Percentiles rank a stretch among this genome's conserved stretches.
These are phyloP conservation scores for Aspergillus campestris DNA, from an alignment of 495 filamentous ascomycete species.

Conservation along the genomic window DNA sequence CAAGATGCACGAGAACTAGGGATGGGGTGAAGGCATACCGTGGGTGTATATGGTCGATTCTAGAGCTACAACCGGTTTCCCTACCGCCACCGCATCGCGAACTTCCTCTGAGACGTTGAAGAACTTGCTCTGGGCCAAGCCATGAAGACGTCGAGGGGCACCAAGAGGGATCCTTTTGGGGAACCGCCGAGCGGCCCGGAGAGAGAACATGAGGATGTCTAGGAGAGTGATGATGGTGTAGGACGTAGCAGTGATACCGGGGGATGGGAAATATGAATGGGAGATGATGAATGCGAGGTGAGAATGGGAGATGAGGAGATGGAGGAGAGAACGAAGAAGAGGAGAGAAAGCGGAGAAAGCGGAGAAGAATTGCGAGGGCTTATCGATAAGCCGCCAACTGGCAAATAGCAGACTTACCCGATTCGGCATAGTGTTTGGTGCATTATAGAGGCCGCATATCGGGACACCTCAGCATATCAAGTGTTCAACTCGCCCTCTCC, in stretches of 20 bases:
- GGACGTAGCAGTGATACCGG: too few species aligned
- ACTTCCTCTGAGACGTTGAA: conserved; percentile 79
- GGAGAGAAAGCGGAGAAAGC: conserved; percentile 14
- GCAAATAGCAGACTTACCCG: too few species aligned
- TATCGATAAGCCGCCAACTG: conserved; percentile 22
- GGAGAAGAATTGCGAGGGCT: conserved; percentile 15
- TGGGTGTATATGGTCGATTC: conserved; percentile 88
- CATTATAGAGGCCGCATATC: conserved; percentile 12
- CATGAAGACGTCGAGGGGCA: conserved; percentile 22
- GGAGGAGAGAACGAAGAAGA: conserved; percentile 5
- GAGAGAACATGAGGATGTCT: conserved; percentile 21
- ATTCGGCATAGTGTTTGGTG: conserved; percentile 23
- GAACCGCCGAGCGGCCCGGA: conserved; percentile 11
- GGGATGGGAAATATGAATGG: neutral
- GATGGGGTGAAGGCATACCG: conserved; percentile 35
- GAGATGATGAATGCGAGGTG: neutral
- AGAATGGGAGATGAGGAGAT: conserved; percentile 2
- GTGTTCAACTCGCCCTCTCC: conserved; percentile 6
- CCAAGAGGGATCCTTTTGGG: too few species aligned
- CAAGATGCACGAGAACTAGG: conserved; percentile 1
- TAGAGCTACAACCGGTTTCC: conserved; percentile 78
- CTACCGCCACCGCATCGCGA: conserved; percentile 57
- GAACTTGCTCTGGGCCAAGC: conserved; percentile 40
- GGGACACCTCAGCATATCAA: conserved; percentile 40
- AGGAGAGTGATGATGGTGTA: too few species aligned